Conservation (phyloP, 106 monocot genomes). For the Allium sativum region DNA sequence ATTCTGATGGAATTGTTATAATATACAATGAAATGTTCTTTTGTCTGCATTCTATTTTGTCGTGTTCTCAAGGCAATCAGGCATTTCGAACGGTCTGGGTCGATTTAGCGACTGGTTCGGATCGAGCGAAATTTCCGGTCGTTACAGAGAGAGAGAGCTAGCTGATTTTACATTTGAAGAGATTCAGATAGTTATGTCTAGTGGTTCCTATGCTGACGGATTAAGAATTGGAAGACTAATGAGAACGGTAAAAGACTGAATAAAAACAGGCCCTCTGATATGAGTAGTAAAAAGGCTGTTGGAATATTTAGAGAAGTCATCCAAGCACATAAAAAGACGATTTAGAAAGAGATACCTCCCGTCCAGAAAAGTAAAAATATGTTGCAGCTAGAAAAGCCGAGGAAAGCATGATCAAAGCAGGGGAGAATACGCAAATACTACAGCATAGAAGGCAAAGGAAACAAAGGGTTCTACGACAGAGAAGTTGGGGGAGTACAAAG, state of each 20-base stretch:
- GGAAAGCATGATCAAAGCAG: neutral
- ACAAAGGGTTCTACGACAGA: constrained; percentile 1
- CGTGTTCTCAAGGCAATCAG: no score
- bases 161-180: constrained; percentile 71
- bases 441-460: constrained; percentile 1
- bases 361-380: neutral
- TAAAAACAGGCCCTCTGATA: constrained; percentile 88
- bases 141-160: constrained; percentile 56
- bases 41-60: no score
- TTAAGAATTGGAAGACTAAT: neutral
- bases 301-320: constrained; percentile 70
- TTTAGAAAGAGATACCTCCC: constrained; percentile 16
- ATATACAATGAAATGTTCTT: no score
- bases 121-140: no score
- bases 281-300: constrained; percentile 61
- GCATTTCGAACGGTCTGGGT: no score
- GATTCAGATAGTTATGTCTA: constrained; percentile 56
- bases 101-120: no score
- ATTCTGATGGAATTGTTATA: no score
- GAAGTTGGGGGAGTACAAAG: constrained; percentile 17
- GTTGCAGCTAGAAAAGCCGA: neutral
- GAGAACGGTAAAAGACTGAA: constrained; percentile 42
- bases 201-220: constrained; percentile 40
- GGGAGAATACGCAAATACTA: constrained; percentile 2
- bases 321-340: constrained; percentile 67